These are phyloP conservation scores for Fusarium ramigenum DNA, from an alignment of 2,329 filamentous ascomycete genomes.

Conservation along the genomic window DNA sequence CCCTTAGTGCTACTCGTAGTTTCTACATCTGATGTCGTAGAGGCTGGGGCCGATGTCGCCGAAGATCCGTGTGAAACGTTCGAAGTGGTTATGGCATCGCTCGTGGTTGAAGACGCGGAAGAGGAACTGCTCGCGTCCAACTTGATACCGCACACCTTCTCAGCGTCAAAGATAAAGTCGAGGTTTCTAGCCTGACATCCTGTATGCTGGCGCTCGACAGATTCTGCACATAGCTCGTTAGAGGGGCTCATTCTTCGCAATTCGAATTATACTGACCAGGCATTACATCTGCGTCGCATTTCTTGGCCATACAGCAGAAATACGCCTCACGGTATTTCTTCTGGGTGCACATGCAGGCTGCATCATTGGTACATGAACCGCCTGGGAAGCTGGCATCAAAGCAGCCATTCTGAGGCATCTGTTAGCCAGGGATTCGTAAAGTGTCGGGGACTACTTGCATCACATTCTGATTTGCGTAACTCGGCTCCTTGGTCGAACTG, in stretches of 20 bases:
- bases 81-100: not conserved
- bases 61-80: not conserved
- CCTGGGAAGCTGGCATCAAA: not conserved
- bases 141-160: not conserved
- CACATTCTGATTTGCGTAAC: not conserved
- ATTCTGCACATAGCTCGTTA: not conserved
- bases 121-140: not conserved
- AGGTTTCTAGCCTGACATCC: not conserved
- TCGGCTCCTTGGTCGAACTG: not conserved
- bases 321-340: conserved; percentile 1
- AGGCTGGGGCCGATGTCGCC: rapidly evolving
- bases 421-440: too few species aligned
- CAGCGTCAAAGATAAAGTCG: not conserved
- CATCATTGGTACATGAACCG: conserved; percentile 2
- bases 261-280: not conserved
- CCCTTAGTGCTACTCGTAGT: not conserved
- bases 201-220: not conserved
- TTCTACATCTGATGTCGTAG: not conserved
- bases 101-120: rapidly evolving
- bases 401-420: not conserved
- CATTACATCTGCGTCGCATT: not conserved
- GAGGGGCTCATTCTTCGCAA: rapidly evolving
- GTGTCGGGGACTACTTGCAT: too few species aligned
- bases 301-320: conserved; percentile 8
- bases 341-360: not conserved